Base-by-base conservation (phyloP, 129 eudicot species). In the Tanacetum coccineum region DNA sequence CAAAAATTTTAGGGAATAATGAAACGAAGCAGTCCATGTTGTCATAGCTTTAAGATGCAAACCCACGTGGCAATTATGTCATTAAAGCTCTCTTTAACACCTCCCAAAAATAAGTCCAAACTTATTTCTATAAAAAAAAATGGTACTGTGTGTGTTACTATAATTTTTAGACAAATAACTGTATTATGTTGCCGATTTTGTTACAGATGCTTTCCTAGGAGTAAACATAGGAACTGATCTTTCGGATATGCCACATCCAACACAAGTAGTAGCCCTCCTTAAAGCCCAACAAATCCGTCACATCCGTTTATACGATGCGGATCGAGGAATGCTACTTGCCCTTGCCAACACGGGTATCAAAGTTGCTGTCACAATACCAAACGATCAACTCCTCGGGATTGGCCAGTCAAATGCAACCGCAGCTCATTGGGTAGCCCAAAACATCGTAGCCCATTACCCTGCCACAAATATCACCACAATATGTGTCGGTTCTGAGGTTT, bases 361-460 rank as follows among this genome's bases (percentile, higher is more conserved):
- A 58, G 97, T 90, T 9, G 78, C 91, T 9, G 58, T 90, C 49
- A 58, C 95, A 1, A 78, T 90, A n/a, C 95, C 95, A 49, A 90
- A 90, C 21, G 95, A 90, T 1, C 87, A 90, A 51, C 87, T 90
- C 66, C 88, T 90, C 3, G 97, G 85, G 4, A 74, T 90, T 12
- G 97, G 91, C 10, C 95, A 90, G 59, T 90, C 97, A 26, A 87
- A 87, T 49, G 78, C 97, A 0, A 87, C 97, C 13, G 95, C 97
- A 0, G 97, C 97, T 42, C 69, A 82, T 9, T 90, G 97, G 97
- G 95, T 90, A 8, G 42, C 85, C 0, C 91, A 90, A 32, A 90
- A 90, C 58, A 80, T 90, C 4, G 85, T 74, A 0, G 83, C 95
- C 15, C 95, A 90, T 66, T 87, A 80, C 70, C 97, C 97, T n/a